Base-by-base conservation (phyloP, 768 basidiomycete species). In the Epithele typhae region DNA sequence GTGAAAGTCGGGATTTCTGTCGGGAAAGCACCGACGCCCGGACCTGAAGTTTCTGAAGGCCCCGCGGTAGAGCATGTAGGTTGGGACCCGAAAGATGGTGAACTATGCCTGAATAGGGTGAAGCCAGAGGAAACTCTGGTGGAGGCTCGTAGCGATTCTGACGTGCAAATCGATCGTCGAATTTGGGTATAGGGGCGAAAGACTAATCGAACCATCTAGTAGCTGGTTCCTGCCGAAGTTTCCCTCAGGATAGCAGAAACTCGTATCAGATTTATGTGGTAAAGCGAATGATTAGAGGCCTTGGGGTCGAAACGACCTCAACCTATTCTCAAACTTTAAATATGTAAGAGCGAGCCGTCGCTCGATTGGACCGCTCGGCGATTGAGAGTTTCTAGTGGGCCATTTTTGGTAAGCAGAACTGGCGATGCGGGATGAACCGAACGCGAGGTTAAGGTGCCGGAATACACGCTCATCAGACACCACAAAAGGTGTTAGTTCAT, bases 121-220 rank as follows among this genome's bases (percentile, higher is more conserved):
- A 86, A 87, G 86, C 84, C 86, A 88, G 85, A 84, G 86, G 84
- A 88, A 88, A 89, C 87, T 85, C 85, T 87, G 85, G 84, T 88
- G 85, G 85, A 87, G 83, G 86, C 82, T 84, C 80, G 82, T 84
- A 88, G 87, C 84, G 81, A 83, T 89, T 87, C 87, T 89, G 87
- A 87, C 83, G 82, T 88, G 87, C 87, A 89, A 88, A 87, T 88
- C 84, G 82, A 87, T 87, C 81, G 85, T 87, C 82, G 74, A 85
- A 88, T 83, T 85, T 86, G 85, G 84, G 85, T 87, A 87, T 87
- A 87, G 86, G 85, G 87, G 85, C 81, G 82, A 88, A 88, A 88
- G 87, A 88, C 86, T 84, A 87, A 88, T 89, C 83, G 83, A 87
- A 86, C 84, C 84, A 84, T 87, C 76, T 85, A 86, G 83, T 87